Evolutionary conservation across 1,284 basidiomycete genomes (phyloP), one percentile per base, ranked within the genome.

Genomic region (Fistulinella cinereoalba): DNA sequence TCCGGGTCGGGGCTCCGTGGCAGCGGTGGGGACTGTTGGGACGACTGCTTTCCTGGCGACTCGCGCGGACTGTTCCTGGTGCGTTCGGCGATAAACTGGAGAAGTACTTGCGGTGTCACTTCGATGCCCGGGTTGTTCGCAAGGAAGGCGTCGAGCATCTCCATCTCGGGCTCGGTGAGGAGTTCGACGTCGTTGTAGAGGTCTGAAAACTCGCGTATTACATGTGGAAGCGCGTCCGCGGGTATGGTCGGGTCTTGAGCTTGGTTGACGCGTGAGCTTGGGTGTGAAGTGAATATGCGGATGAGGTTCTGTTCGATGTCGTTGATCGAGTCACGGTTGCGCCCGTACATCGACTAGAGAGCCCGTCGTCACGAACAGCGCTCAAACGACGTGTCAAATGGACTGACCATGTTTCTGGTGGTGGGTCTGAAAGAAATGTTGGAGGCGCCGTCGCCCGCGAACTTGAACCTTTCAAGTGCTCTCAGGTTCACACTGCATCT

Each of bases 221-320:
- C 76, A 56, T 84, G 80, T 38, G 81, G 74, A 37, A 89, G 75
- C n/a, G 76, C 76, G 53, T 79, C 74, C 29, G 76, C 85, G 13
- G 85, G 83, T 51, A 89, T 78, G 19, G 75, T 73, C 21, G 80
- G 76, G 48, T 81, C 78, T 42, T 77, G 78, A 16, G 71, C 65
- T 23, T 77, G 76, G 56, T 81, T 81, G 48, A 69, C 58, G 56
- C 75, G 73, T 36, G 77, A 75, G 43, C 76, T 65, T 13, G 82
- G 77, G 57, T 88, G 84, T 31, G 75, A 71, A 50, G 71, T 69
- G 62, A 89, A 88, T 49, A 88, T 76, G 46, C 75, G 73, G 62
- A 79, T 65, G 28, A 88, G 76, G 60, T 83, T 75, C 56, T 76
- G 72, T 64, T 87, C 79, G 49, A 88, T 80, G 69, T 83, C 80